These are phyloP conservation scores for Plenodomus tracheiphilus DNA, from an alignment of 2,329 filamentous ascomycete species.

Conservation along the genomic window DNA sequence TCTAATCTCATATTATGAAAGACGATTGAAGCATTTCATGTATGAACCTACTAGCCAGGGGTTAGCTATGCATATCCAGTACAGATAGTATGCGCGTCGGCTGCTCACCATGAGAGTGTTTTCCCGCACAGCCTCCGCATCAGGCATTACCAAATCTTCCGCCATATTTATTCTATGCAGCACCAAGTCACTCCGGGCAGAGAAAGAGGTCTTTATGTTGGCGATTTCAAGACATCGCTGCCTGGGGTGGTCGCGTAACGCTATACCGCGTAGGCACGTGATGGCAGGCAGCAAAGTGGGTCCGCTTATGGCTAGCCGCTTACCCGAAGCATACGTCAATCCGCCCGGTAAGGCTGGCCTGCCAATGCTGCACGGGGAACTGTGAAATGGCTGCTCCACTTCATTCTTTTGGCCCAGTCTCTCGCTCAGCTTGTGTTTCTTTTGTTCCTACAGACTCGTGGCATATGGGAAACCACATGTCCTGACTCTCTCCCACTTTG, in stretches of 20 bases:
- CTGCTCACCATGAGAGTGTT: constrained; percentile 47
- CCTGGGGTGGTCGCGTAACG: constrained; percentile 14
- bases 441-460: constrained; percentile 7
- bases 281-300: neutral
- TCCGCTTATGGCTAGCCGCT: constrained; percentile 9
- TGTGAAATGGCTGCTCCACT: constrained; percentile 10
- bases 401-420: constrained; percentile 15
- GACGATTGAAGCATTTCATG: too few relatives aligned
- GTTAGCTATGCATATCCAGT: neutral
- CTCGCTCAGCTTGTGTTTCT: constrained; percentile 12
- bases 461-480: constrained; percentile 6
- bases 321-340: constrained; percentile 3
- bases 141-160: constrained; percentile 42
- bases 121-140: constrained; percentile 50
- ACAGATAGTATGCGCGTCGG: neutral
- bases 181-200: neutral
- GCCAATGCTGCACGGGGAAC: constrained; percentile 9
- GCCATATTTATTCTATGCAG: constrained; percentile 29
- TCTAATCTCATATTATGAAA: too few relatives aligned
- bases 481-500: neutral
- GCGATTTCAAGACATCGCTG: constrained; percentile 5
- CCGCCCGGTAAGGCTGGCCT: constrained; percentile 3
- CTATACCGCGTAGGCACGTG: constrained; percentile 22
- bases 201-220: constrained; percentile 8
- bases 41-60: neutral